Percentiles rank a stretch among this genome's conserved stretches.
Evolutionary conservation across 2,329 filamentous ascomycete genomes (phyloP).

Genomic region (Trichoderma sp.): DNA sequence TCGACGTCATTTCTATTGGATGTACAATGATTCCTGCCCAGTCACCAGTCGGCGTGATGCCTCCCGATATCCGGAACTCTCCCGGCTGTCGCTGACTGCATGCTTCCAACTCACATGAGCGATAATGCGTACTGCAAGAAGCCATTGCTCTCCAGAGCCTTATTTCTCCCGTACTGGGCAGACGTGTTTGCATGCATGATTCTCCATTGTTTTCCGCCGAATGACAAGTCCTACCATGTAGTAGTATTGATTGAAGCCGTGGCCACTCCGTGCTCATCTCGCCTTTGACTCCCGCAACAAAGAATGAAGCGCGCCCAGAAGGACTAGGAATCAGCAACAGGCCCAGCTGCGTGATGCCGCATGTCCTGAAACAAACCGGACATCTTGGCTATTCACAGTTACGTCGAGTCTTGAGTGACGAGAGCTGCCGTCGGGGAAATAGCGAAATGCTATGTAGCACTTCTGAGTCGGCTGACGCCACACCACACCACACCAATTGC

Average conservation of each 20-base stretch:
- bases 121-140: not conserved
- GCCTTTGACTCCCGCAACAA: not conserved
- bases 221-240: not conserved
- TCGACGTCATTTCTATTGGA: not conserved
- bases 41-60: not conserved
- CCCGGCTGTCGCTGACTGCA: not conserved
- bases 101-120: not conserved
- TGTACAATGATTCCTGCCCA: not conserved
- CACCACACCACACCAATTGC: not conserved
- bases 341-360: not conserved
- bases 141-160: not conserved
- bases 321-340: not conserved
- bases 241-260: not conserved
- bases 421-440: conserved; percentile 2
- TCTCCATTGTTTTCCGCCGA: not conserved
- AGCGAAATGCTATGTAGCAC: no score
- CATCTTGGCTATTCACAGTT: not conserved
- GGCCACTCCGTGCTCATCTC: not conserved
- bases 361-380: not conserved
- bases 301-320: not conserved
- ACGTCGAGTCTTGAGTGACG: not conserved
- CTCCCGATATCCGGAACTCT: not conserved
- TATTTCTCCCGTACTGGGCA: not conserved
- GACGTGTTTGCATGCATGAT: not conserved
- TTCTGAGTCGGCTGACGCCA: not conserved